Base-by-base conservation (phyloP, 1,284 basidiomycete genomes). In the Schizophyllum commune region DNA sequence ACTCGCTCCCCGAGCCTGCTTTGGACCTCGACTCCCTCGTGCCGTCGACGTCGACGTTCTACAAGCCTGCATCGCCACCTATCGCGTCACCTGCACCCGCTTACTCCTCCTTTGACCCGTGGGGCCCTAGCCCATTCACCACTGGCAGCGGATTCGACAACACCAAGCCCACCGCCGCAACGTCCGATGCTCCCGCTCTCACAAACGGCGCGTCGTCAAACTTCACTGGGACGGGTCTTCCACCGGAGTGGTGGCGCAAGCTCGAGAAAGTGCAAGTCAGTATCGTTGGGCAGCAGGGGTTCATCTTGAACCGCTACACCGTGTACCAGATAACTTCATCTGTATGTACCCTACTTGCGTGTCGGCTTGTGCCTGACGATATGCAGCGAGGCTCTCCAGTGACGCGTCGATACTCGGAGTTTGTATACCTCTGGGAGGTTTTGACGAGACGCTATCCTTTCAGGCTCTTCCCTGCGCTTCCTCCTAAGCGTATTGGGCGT, bases 401-500 rank as follows among this genome's bases (percentile, higher is more conserved):
- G 21, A 77, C 83, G 27, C 78, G 90, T 64, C 79, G 91, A 65
- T 98, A 96, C 73, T 94, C 91, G 5, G 95, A 98, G 71, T 98
- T 97, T 71, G 83, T 84, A 6, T 95, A 90, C 75, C 77, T 98
- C 21, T 89, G 92, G 83, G 92, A 96, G 63, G 89, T 86, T 64
- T 77, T 98, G 47, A 75, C 85, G 61, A 80, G 84, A 65, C 79
- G 85, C 58, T 93, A 98, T 77, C 94, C 95, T 0, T 97, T 97
- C 82, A 85, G 95, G 39, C 77, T 97, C n/a, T 80, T 96, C 63
- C 88, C 92, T n/a, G 77, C 85, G 1, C 75, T 97, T 39, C 95
- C 95, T 8, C 95, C 95, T 0, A 98, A 98, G 73, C 84, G 92
- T 55, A 80, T 97, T 63, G 91, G 91, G 71, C 87, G 93, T 92